Conservation (phyloP, 805 yeast species). For the Starmerella bacillaris region DNA sequence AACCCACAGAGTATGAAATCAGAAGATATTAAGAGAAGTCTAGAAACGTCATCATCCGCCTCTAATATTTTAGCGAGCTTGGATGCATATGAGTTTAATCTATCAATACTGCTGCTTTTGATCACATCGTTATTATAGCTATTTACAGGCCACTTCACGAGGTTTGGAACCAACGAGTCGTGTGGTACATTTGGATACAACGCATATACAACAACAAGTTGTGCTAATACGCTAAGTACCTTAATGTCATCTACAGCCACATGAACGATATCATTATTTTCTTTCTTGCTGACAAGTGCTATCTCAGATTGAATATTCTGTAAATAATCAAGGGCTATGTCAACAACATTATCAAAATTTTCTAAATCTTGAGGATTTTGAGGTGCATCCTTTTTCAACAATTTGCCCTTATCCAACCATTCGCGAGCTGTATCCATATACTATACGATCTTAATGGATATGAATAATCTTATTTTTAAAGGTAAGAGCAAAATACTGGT, state of each 20-base stretch:
- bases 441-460: no score
- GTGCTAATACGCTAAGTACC: slow-evolving; percentile 45
- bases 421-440: slow-evolving; percentile 8
- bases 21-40: slow-evolving; percentile 17
- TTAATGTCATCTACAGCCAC: slow-evolving; percentile 78
- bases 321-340: slow-evolving; percentile 2
- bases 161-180: background rate
- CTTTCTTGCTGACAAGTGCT: background rate
- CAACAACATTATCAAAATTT: background rate
- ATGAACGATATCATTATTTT: slow-evolving; percentile 20
- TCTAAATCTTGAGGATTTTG: slow-evolving; percentile 1
- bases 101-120: background rate
- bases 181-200: slow-evolving; percentile 38
- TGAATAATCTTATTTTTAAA: no score
- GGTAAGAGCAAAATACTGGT: no score
- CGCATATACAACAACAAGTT: slow-evolving; percentile 50
- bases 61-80: slow-evolving; percentile 3
- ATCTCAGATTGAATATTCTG: slow-evolving; percentile 1
- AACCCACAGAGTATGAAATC: slow-evolving; percentile 1
- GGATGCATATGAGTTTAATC: background rate
- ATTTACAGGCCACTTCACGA: background rate
- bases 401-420: slow-evolving; percentile 7
- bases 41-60: slow-evolving; percentile 21
- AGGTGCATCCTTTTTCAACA: background rate
- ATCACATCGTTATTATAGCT: no score